Conservation (phyloP, 371 early-diverging fungal species). For the Mortierella sp. region DNA sequence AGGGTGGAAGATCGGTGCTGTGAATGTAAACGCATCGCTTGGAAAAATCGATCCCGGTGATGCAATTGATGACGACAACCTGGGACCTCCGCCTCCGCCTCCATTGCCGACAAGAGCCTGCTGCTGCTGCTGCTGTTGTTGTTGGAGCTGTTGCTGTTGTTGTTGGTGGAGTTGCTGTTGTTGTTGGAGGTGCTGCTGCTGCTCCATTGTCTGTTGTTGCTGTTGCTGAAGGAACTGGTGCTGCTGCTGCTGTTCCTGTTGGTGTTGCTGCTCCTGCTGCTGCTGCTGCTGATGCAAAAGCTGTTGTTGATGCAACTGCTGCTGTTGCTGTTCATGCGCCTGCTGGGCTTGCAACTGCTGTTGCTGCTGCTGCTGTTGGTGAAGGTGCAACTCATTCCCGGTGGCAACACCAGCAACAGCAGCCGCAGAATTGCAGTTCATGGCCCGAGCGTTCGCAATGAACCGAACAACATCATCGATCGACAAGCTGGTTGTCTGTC, state of each 20-base stretch:
- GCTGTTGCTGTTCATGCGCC: slow-evolving; percentile 42
- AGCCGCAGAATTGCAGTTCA: slow-evolving; percentile 39
- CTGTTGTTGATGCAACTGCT: slow-evolving; percentile 42
- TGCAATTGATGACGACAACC: slow-evolving; percentile 18
- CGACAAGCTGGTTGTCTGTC: slow-evolving; percentile 56
- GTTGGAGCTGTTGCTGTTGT: slow-evolving; percentile 24
- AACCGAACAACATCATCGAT: slow-evolving; percentile 70
- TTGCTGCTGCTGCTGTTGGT: slow-evolving; percentile 37
- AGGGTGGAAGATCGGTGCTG: slow-evolving; percentile 50
- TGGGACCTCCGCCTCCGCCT: neutral
- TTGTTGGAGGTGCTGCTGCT: slow-evolving; percentile 29
- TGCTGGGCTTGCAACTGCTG: slow-evolving; percentile 37
- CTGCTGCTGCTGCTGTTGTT: slow-evolving; percentile 29
- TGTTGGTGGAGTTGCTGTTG: slow-evolving; percentile 27
- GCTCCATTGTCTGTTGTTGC: slow-evolving; percentile 20
- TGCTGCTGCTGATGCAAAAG: slow-evolving; percentile 31
- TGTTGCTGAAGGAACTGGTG: slow-evolving; percentile 33
- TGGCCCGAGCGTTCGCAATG: slow-evolving; percentile 66
- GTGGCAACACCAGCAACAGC: neutral
- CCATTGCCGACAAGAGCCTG: slow-evolving; percentile 3
- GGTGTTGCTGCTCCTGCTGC: slow-evolving; percentile 35
- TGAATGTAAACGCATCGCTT: slow-evolving; percentile 50
- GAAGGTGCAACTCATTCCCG: slow-evolving; percentile 32
- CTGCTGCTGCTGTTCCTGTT: slow-evolving; percentile 31
- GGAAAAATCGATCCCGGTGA: slow-evolving; percentile 32